Percentiles rank a stretch among this genome's conserved stretches.
Conservation (phyloP, 1,284 basidiomycete genomes). For the Phlebopus sp. region DNA sequence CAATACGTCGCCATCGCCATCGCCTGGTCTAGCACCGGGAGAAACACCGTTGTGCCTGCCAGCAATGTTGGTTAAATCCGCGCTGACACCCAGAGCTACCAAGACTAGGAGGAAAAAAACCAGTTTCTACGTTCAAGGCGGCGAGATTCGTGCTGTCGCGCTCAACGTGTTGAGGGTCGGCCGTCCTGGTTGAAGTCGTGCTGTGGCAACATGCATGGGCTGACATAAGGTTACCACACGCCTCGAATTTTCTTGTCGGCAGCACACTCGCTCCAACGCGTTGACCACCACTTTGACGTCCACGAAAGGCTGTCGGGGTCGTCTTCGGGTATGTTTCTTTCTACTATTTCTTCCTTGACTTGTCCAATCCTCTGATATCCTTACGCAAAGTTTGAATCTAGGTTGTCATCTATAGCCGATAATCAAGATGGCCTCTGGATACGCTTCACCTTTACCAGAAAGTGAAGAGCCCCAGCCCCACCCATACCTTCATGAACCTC, state of each 20-base stretch:
- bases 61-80: no score
- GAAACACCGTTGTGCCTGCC: no score
- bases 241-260: conserved; percentile 28
- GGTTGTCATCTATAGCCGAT: conserved; percentile 26
- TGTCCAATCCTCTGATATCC: neutral
- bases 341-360: neutral
- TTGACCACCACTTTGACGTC: conserved; percentile 30
- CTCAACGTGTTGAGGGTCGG: no score
- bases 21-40: no score
- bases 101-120: no score
- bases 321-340: conserved; percentile 23
- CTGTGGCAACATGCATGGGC: conserved; percentile 11
- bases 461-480: conserved; percentile 42
- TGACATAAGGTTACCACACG: conserved; percentile 36
- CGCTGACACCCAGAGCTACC: no score
- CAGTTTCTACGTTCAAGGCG: no score
- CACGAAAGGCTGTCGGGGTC: conserved; percentile 29
- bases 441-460: conserved; percentile 33
- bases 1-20: no score
- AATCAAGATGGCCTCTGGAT: conserved; percentile 38
- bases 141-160: no score
- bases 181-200: neutral
- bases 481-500: conserved; percentile 76
- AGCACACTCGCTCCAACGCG: conserved; percentile 11
- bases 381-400: conserved; percentile 4